A percentile compares a stretch with the other conserved stretches of the same genome.
Evolutionary conservation across 164 flowering plant species (phyloP).

Genomic region (Vitis rupestris): DNA sequence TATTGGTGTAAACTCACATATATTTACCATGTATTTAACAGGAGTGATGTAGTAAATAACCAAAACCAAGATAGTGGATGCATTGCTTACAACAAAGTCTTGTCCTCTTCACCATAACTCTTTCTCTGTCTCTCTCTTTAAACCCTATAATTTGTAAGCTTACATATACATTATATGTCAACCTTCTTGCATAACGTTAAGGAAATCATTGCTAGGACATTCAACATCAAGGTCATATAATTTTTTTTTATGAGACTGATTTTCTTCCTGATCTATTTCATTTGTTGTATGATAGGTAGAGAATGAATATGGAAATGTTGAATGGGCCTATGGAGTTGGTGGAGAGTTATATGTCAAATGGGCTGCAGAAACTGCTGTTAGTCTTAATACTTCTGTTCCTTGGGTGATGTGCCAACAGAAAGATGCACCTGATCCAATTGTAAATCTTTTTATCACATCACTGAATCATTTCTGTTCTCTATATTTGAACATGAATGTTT

Average conservation of each 20-base stretch:
- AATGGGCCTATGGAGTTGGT: slow-evolving; percentile 50
- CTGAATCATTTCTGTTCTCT: neutral
- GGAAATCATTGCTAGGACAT: too few relatives aligned
- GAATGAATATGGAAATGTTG: slow-evolving; percentile 65
- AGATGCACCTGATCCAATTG: slow-evolving; percentile 74
- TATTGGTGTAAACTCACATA: too few relatives aligned
- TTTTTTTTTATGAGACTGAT: neutral
- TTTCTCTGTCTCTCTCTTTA: neutral
- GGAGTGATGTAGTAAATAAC: too few relatives aligned
- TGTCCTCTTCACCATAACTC: too few relatives aligned
- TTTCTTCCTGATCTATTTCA: neutral
- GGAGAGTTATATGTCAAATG: slow-evolving; percentile 54
- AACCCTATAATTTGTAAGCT: too few relatives aligned
- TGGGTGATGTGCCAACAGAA: slow-evolving; percentile 71
- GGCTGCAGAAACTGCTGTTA: slow-evolving; percentile 64
- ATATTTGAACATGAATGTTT: neutral
- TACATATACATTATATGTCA: too few relatives aligned
- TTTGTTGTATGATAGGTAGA: slow-evolving; percentile 42
- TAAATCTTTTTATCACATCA: slow-evolving; percentile 20
- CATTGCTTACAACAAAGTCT: too few relatives aligned
- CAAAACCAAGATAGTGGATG: too few relatives aligned
- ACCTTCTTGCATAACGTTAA: too few relatives aligned
- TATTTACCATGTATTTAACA: too few relatives aligned
- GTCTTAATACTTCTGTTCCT: slow-evolving; percentile 55
- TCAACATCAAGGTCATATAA: too few relatives aligned